A percentile compares a stretch with the other conserved stretches of the same genome.
These are phyloP conservation scores for Suillus alpinus DNA, from an alignment of 768 basidiomycete genomes.

Conservation along the genomic window DNA sequence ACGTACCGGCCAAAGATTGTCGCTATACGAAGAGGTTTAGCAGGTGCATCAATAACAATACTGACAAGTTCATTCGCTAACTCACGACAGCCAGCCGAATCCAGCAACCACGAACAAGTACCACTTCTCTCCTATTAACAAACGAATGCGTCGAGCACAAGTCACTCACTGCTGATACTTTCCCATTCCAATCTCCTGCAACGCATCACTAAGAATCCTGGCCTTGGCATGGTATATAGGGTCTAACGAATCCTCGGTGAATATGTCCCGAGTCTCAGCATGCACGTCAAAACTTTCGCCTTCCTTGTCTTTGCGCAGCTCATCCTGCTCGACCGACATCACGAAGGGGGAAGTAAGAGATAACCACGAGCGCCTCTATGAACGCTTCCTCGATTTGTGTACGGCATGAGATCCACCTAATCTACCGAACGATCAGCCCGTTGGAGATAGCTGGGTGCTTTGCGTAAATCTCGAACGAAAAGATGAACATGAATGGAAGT, in stretches of 20 bases:
- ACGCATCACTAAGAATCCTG: conserved; percentile 52
- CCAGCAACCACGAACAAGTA: conserved; percentile 63
- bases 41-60: neutral
- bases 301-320: conserved; percentile 7
- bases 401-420: neutral
- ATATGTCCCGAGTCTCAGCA: conserved; percentile 22
- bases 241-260: conserved; percentile 37
- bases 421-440: neutral
- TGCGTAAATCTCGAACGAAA: neutral
- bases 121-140: conserved; percentile 39
- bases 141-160: neutral
- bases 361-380: neutral
- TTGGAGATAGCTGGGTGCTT: neutral
- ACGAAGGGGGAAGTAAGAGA: neutral
- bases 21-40: conserved; percentile 33
- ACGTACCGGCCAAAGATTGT: conserved; percentile 72
- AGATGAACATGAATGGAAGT: neutral
- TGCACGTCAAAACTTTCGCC: neutral
- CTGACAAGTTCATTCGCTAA: conserved; percentile 8
- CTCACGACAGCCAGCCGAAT: conserved; percentile 76
- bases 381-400: neutral
- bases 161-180: conserved; percentile 51
- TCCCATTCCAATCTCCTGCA: conserved; percentile 73
- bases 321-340: conserved; percentile 18
- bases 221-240: conserved; percentile 61